Evolutionary conservation across 2,329 filamentous ascomycete species (phyloP).

Genomic region (Coniochaeta sp.): DNA sequence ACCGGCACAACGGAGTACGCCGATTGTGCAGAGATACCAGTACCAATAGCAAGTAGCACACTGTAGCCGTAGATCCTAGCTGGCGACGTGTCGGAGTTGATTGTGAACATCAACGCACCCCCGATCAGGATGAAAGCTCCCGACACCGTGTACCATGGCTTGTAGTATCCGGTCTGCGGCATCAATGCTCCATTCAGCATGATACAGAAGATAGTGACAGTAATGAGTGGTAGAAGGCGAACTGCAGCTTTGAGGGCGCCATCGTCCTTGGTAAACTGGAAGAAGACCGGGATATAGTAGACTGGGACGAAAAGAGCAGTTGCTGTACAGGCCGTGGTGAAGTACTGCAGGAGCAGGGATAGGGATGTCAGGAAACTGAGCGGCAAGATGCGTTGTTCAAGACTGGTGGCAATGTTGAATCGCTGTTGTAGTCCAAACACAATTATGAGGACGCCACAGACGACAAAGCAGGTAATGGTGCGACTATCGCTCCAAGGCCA

Average conservation of each 20-base stretch:
- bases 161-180: slow-evolving; percentile 7
- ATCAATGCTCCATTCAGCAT: slow-evolving; percentile 9
- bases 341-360: slow-evolving; percentile 23
- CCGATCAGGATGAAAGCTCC: slow-evolving; percentile 8
- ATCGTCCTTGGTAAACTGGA: slow-evolving; percentile 39
- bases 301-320: slow-evolving; percentile 28
- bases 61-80: slow-evolving; percentile 10
- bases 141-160: slow-evolving; percentile 6
- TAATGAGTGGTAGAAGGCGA: slow-evolving; percentile 27
- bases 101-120: slow-evolving; percentile 7
- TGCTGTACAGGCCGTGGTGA: slow-evolving; percentile 23
- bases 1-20: neutral
- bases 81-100: slow-evolving; percentile 6
- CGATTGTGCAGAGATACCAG: slow-evolving; percentile 1
- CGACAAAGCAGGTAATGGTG: slow-evolving; percentile 37
- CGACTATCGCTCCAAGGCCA: slow-evolving; percentile 40
- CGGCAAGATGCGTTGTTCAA: slow-evolving; percentile 29
- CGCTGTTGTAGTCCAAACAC: slow-evolving; percentile 35
- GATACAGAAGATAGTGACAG: slow-evolving; percentile 16
- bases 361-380: slow-evolving; percentile 24
- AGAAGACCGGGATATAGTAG: slow-evolving; percentile 46
- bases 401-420: slow-evolving; percentile 34
- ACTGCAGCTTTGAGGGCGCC: slow-evolving; percentile 28
- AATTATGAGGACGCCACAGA: slow-evolving; percentile 33
- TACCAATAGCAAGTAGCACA: slow-evolving; percentile 10